phyloP scores from a whole-genome alignment of 352 stramenopile genomes.

The Pythium utonaiense region DNA sequence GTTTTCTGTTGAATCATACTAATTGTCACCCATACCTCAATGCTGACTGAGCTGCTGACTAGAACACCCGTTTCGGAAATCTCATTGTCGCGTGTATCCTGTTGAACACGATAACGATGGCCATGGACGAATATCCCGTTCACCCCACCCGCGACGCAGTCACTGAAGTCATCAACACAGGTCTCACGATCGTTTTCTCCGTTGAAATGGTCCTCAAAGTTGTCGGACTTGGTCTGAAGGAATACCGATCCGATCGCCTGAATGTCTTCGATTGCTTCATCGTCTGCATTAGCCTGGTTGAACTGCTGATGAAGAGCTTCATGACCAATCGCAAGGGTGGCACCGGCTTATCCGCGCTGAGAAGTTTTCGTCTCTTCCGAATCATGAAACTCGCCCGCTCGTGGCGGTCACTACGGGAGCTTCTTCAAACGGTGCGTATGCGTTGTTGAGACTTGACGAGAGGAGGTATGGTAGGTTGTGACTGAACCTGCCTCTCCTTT shows the following conservation, averaged over 20 bases:
- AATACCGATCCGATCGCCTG: conserved; percentile 48
- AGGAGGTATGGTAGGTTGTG: too few species aligned
- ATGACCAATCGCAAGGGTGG: conserved; percentile 19
- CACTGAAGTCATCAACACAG: conserved; percentile 34
- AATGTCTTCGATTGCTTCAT: conserved; percentile 60
- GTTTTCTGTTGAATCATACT: background rate
- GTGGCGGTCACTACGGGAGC: conserved; percentile 83
- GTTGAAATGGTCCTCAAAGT: conserved; percentile 60
- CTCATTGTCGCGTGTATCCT: conserved; percentile 53
- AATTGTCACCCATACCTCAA: background rate
- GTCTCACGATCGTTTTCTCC: conserved; percentile 43
- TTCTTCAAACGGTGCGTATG: conserved; percentile 72
- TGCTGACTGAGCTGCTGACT: too few species aligned
- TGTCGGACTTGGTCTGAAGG: conserved; percentile 38
- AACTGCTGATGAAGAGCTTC: conserved; percentile 33
- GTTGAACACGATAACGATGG: conserved; percentile 56
- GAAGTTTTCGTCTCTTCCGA: conserved; percentile 79
- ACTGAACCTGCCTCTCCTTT: too few species aligned
- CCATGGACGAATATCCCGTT: conserved; percentile 48
- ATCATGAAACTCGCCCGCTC: conserved; percentile 89
- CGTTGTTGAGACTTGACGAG: background rate
- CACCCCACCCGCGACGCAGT: conserved; percentile 15
- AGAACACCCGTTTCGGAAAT: conserved; percentile 30
- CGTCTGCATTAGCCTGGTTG: conserved; percentile 44
- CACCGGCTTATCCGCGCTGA: conserved; percentile 69